Evolutionary conservation across 352 stramenopile genomes (phyloP).

Genomic region (Phytophthora tubulina): DNA sequence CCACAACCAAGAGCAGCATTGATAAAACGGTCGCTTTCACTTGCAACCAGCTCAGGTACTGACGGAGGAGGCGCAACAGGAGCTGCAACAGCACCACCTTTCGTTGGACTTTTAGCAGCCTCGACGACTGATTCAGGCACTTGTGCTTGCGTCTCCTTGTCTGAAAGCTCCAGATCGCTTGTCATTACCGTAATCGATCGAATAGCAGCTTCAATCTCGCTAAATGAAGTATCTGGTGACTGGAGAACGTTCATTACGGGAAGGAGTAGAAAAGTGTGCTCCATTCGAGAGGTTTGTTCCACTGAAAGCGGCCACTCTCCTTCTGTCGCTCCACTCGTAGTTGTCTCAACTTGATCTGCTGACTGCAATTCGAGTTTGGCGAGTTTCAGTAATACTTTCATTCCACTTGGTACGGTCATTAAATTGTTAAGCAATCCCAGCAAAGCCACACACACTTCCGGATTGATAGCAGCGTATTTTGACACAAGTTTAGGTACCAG

Average conservation of each 20-base stretch:
- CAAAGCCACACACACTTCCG: slow-evolving; percentile 47
- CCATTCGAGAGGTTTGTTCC: slow-evolving; percentile 32
- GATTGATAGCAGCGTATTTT: slow-evolving; percentile 30
- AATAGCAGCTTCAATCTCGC: slow-evolving; percentile 58
- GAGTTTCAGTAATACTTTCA: slow-evolving; percentile 45
- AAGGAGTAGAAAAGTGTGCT: slow-evolving; percentile 41
- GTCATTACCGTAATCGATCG: slow-evolving; percentile 43
- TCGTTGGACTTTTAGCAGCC: slow-evolving; percentile 24
- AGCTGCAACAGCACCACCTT: slow-evolving; percentile 14
- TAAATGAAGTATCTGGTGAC: slow-evolving; percentile 48
- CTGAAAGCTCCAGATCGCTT: slow-evolving; percentile 21
- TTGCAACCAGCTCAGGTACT: slow-evolving; percentile 28
- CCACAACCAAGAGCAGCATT: slow-evolving; percentile 51
- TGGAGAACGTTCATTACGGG: slow-evolving; percentile 55
- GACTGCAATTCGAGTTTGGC: slow-evolving; percentile 28
- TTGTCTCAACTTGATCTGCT: neutral
- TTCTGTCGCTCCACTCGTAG: neutral
- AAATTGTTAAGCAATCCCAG: slow-evolving; percentile 43
- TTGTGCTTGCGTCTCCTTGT: slow-evolving; percentile 15
- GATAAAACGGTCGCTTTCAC: slow-evolving; percentile 53
- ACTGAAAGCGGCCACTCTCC: slow-evolving; percentile 40
- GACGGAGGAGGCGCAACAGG: slow-evolving; percentile 1
- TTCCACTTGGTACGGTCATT: slow-evolving; percentile 43
- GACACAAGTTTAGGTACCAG: slow-evolving; percentile 38
- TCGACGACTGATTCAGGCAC: slow-evolving; percentile 26